A percentile compares a stretch with the other conserved stretches of the same genome.
Conservation (phyloP, 192 early-diverging fungal species). For the Coemansia sp. region DNA sequence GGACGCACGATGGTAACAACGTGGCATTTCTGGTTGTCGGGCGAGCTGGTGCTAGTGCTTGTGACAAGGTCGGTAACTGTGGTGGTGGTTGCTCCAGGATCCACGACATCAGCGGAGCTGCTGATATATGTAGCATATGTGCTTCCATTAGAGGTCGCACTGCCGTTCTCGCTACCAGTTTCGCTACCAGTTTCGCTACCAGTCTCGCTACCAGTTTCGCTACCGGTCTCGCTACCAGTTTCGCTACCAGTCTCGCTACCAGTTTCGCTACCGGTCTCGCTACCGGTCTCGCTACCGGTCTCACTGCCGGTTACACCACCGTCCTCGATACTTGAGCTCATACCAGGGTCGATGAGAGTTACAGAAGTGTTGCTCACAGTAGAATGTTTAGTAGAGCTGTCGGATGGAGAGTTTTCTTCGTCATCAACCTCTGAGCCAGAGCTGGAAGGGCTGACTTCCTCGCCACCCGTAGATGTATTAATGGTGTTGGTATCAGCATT, state of each 20-base stretch:
- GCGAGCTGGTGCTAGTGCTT: not conserved
- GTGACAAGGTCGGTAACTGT: not conserved
- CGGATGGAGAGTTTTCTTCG: not conserved
- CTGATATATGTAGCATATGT: not conserved
- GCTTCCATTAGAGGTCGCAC: not conserved
- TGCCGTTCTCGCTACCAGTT: not conserved
- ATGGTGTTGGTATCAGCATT: conserved; percentile 7
- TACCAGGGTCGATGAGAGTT: not conserved
- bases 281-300: not conserved
- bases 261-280: not conserved
- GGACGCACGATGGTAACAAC: conserved; percentile 1
- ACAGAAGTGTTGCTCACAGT: not conserved
- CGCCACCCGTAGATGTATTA: not conserved
- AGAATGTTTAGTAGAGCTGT: not conserved
- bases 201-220: not conserved
- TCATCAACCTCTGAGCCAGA: not conserved
- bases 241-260: not conserved
- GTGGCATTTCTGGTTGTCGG: conserved; percentile 4
- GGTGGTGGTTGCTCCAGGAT: not conserved
- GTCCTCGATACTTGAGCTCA: too few species aligned
- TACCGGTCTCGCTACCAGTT: not conserved
- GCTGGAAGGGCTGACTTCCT: not conserved
- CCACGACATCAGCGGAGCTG: not conserved
- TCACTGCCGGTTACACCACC: not conserved
- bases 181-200: not conserved